Percentiles rank a stretch among this genome's conserved stretches.
Conservation (phyloP, 106 monocot genomes). For the Dendrobium huoshanense region DNA sequence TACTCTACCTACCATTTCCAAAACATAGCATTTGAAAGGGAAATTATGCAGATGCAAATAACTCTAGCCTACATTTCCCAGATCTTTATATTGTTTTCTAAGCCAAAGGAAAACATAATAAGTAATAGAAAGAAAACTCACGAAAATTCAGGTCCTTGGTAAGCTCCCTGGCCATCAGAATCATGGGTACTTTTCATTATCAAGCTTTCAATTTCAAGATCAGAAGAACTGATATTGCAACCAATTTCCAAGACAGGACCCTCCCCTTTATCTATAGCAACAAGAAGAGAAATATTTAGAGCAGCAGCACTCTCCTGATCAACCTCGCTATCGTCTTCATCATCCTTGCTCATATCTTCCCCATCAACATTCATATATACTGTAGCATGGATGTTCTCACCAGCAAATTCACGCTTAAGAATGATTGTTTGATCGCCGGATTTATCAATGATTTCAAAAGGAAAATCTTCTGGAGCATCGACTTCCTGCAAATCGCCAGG, state of each 20-base stretch:
- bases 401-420: slow-evolving; percentile 45
- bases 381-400: slow-evolving; percentile 63
- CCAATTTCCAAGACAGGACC: slow-evolving; percentile 51
- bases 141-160: slow-evolving; percentile 75
- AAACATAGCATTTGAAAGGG: not conserved
- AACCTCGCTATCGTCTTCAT: slow-evolving; percentile 23
- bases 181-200: slow-evolving; percentile 29
- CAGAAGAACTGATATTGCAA: slow-evolving; percentile 50
- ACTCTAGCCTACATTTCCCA: not conserved
- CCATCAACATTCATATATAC: slow-evolving; percentile 41
- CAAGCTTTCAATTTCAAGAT: slow-evolving; percentile 60
- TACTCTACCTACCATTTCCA: not conserved
- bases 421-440: slow-evolving; percentile 69
- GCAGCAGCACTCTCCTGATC: slow-evolving; percentile 10
- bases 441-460: slow-evolving; percentile 76
- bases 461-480: slow-evolving; percentile 46
- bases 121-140: slow-evolving; percentile 12
- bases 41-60: not conserved
- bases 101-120: not conserved
- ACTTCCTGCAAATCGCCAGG: slow-evolving; percentile 23
- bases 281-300: slow-evolving; percentile 47
- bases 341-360: slow-evolving; percentile 19
- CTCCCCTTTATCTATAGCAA: slow-evolving; percentile 64
- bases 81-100: not conserved
- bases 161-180: slow-evolving; percentile 38